Conservation (phyloP, 2,329 filamentous ascomycete genomes). For the Blastomyces parvus region DNA sequence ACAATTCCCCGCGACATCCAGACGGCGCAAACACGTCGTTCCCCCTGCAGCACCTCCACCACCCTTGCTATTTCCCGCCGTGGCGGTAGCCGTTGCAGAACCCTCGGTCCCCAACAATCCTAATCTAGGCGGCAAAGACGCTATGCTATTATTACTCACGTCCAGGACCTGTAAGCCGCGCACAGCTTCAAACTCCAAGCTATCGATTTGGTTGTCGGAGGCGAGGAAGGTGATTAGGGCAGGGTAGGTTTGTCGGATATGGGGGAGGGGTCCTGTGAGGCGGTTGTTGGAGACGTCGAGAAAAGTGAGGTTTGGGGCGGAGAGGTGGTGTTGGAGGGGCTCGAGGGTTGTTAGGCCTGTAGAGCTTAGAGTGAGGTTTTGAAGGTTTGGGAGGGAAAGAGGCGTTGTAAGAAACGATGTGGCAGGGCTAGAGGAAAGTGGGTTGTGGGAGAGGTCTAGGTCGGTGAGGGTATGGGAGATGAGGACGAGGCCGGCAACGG, state of each 20-base stretch:
- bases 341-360: conserved; percentile 65
- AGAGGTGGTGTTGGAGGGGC: conserved; percentile 55
- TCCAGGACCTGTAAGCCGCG: conserved; percentile 67
- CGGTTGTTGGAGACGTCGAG: conserved; percentile 77
- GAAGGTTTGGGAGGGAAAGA: conserved; percentile 62
- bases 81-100: conserved; percentile 21
- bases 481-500: conserved; percentile 56
- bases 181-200: conserved; percentile 63
- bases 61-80: neutral
- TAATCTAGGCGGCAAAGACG: conserved; percentile 67
- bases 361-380: conserved; percentile 64
- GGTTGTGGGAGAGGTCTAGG: conserved; percentile 67
- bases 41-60: neutral
- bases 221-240: conserved; percentile 60
- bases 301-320: conserved; percentile 64
- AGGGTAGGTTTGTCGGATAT: conserved; percentile 59
- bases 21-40: conserved; percentile 48
- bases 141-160: conserved; percentile 75
- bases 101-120: conserved; percentile 60
- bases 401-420: conserved; percentile 56
- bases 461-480: conserved; percentile 62
- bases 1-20: conserved; percentile 75
- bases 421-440: conserved; percentile 54
- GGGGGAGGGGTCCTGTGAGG: conserved; percentile 57
- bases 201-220: conserved; percentile 68